phyloP scores from a whole-genome alignment of 495 filamentous ascomycete genomes.

The Penicillium simplicissimum region DNA sequence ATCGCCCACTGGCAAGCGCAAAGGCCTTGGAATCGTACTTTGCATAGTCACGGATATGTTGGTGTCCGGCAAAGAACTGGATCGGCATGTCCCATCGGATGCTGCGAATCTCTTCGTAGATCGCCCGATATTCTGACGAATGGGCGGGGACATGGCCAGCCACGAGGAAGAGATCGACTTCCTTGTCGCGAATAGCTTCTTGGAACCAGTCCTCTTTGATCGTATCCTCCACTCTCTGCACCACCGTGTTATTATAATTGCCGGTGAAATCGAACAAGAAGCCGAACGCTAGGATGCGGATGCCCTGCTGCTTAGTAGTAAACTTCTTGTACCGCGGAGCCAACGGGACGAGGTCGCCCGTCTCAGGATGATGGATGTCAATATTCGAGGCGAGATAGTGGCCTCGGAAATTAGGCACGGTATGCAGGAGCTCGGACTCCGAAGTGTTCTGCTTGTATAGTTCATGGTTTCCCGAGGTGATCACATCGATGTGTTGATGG shows the following conservation, averaged over 20 bases:
- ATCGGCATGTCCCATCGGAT: slow-evolving; percentile 79
- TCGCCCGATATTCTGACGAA: slow-evolving; percentile 72
- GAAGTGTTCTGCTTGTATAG: slow-evolving; percentile 81
- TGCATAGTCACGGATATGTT: slow-evolving; percentile 83
- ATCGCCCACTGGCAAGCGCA: slow-evolving; percentile 86
- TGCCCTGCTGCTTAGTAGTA: slow-evolving; percentile 80
- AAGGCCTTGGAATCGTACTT: slow-evolving; percentile 79
- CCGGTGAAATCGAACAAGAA: slow-evolving; percentile 92
- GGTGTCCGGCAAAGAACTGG: slow-evolving; percentile 91
- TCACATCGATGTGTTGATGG: slow-evolving; percentile 77
- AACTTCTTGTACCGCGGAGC: slow-evolving; percentile 85
- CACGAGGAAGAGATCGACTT: slow-evolving; percentile 86
- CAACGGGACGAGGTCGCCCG: slow-evolving; percentile 69
- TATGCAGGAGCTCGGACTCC: slow-evolving; percentile 70
- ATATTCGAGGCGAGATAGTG: slow-evolving; percentile 88
- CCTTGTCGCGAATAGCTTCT: slow-evolving; percentile 71
- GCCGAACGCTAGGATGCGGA: slow-evolving; percentile 84
- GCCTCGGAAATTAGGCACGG: slow-evolving; percentile 74
- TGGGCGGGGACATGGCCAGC: slow-evolving; percentile 82
- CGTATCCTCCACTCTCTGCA: slow-evolving; percentile 74
- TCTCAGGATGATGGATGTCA: slow-evolving; percentile 76
- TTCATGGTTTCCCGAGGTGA: slow-evolving; percentile 94
- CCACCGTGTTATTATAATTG: slow-evolving; percentile 85
- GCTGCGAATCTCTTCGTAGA: slow-evolving; percentile 78
- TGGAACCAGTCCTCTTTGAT: slow-evolving; percentile 90